Conservation (phyloP, 2,329 filamentous ascomycete species). For the Cryoendolithus antarcticus region DNA sequence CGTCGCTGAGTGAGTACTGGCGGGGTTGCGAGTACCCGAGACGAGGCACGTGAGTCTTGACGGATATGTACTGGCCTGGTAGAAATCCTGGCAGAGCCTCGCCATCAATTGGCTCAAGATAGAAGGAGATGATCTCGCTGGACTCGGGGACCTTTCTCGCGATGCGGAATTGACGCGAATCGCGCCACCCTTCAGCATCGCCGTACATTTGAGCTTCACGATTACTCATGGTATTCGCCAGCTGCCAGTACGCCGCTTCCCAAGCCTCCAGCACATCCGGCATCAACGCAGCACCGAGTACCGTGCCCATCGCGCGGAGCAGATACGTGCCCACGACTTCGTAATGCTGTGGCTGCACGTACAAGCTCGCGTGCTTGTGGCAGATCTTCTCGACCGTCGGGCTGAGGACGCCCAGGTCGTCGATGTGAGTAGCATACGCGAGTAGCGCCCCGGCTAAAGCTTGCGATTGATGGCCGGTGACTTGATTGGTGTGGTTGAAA, state of each 20-base stretch:
- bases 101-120: constrained; percentile 52
- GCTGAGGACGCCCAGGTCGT: constrained; percentile 49
- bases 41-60: constrained; percentile 45
- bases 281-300: constrained; percentile 57
- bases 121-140: constrained; percentile 58
- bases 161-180: constrained; percentile 57
- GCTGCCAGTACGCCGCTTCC: constrained; percentile 59
- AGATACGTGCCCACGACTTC: constrained; percentile 58
- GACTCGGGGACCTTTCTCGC: constrained; percentile 52
- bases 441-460: constrained; percentile 58
- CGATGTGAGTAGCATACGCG: constrained; percentile 60
- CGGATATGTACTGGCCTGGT: constrained; percentile 61
- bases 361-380: constrained; percentile 62
- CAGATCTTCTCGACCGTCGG: constrained; percentile 55
- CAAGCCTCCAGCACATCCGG: constrained; percentile 53
- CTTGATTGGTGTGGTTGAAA: constrained; percentile 61
- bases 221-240: constrained; percentile 59
- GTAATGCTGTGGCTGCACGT: constrained; percentile 58
- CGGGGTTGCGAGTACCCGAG: constrained; percentile 53
- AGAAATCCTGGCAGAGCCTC: constrained; percentile 49
- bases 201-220: constrained; percentile 53
- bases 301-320: constrained; percentile 52
- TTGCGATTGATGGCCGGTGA: constrained; percentile 53
- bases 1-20: constrained; percentile 62
- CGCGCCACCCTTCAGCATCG: constrained; percentile 47